A percentile compares a stretch with the other conserved stretches of the same genome.
Conservation (phyloP, 768 basidiomycete genomes). For the Sarcomyxa edulis region DNA sequence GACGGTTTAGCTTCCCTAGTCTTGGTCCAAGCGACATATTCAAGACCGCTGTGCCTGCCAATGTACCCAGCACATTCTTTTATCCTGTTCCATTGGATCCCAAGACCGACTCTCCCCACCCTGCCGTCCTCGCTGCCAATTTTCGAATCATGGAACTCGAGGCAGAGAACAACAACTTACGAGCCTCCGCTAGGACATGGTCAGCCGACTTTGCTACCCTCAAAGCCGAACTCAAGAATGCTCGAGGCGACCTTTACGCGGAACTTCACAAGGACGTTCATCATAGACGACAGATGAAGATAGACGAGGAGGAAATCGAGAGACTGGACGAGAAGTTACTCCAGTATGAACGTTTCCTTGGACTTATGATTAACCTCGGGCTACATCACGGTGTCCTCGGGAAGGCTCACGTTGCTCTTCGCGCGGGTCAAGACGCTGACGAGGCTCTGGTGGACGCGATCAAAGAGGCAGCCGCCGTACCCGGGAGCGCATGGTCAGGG, state of each 20-base stretch:
- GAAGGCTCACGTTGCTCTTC: slow-evolving; percentile 21
- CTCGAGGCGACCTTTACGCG: slow-evolving; percentile 21
- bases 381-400: slow-evolving; percentile 26
- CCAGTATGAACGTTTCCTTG: slow-evolving; percentile 29
- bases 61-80: neutral
- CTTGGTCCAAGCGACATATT: neutral
- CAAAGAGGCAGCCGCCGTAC: slow-evolving; percentile 31
- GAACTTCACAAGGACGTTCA: slow-evolving; percentile 22
- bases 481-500: slow-evolving; percentile 35
- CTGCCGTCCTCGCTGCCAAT: no score
- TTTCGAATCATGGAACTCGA: no score
- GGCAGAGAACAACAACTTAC: no score
- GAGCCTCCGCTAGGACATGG: no score
- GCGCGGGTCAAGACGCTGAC: slow-evolving; percentile 29
- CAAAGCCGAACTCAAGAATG: slow-evolving; percentile 3
- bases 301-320: slow-evolving; percentile 20
- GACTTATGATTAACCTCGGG: slow-evolving; percentile 29
- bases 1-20: slow-evolving; percentile 1
- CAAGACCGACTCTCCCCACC: neutral
- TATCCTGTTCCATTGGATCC: neutral
- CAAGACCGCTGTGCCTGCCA: slow-evolving; percentile 1
- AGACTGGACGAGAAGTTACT: slow-evolving; percentile 19
- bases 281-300: slow-evolving; percentile 11
- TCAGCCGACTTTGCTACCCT: slow-evolving; percentile 1
- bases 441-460: slow-evolving; percentile 39